Evolutionary conservation across 768 basidiomycete species (phyloP).

Genomic region (Boletus patriciae): DNA sequence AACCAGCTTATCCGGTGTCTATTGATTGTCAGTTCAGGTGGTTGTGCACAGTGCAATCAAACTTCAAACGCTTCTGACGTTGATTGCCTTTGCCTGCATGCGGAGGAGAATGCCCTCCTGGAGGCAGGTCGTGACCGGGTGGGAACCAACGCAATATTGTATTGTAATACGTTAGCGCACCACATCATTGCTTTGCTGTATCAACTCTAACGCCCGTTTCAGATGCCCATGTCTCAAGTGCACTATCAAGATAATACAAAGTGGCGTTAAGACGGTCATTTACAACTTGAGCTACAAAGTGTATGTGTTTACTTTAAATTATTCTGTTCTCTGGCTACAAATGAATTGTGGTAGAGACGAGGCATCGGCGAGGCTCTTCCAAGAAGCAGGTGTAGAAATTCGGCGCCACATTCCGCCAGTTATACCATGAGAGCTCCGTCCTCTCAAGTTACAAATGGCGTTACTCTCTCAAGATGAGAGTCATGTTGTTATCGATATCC

Average conservation of each 20-base stretch:
- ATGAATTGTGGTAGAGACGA: constrained; percentile 59
- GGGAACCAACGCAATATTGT: constrained; percentile 79
- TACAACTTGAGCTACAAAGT: constrained; percentile 96
- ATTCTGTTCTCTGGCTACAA: neutral
- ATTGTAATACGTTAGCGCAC: constrained; percentile 90
- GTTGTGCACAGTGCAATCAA: constrained; percentile 79
- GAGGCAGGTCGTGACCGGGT: constrained; percentile 93
- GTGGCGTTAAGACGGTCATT: constrained; percentile 87
- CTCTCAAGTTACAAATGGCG: neutral
- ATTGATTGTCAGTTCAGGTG: constrained; percentile 73
- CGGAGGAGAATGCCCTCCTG: constrained; percentile 95
- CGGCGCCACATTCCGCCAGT: constrained; percentile 61
- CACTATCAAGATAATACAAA: constrained; percentile 96
- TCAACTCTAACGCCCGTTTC: constrained; percentile 5
- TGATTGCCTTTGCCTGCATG: constrained; percentile 94
- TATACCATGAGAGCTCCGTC: constrained; percentile 14
- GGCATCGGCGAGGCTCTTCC: constrained; percentile 73
- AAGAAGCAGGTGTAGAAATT: constrained; percentile 79
- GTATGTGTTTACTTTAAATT: constrained; percentile 45
- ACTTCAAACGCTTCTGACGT: constrained; percentile 46
- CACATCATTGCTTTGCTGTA: neutral
- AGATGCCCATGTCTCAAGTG: constrained; percentile 99
- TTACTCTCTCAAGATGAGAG: constrained; percentile 33
- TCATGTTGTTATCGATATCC: constrained; percentile 53
- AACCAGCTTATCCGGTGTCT: constrained; percentile 21